Base-by-base conservation (phyloP, 176 grass and related monocot genomes). In the Cymbopogon citratus region DNA sequence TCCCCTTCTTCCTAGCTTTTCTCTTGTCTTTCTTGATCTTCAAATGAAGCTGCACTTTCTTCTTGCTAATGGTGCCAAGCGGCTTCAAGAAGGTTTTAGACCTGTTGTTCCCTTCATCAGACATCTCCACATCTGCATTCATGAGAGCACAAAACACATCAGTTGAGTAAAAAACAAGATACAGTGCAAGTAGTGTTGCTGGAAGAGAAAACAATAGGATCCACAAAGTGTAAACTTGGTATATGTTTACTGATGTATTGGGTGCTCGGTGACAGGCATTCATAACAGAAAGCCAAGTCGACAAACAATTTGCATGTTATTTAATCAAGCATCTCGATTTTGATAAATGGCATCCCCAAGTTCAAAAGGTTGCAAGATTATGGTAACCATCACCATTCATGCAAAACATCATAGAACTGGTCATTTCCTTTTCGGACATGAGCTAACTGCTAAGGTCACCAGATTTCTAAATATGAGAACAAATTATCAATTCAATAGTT, bases 21-120 rank as follows among this genome's bases (percentile, higher is more conserved):
- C 82, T 94, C 71, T 88, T 85, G 23, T 89, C 88, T 70, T 98
- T 94, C 90, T 91, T 94, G 35, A 94, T 78, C 84, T 92, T 94
- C 60, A 98, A 75, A 54, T 84, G 69, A 41, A 91, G 91, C 23
- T 91, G 87, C 11, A 97, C 73, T 66, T 92, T 94, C 63, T 92
- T 98, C 92, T 98, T 98, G 66, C 92, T 87, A 75, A 98, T 92
- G 44, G 74, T 90, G 28, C 92, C 90, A 11, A 85, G 79, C 38
- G 95, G 90, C 39, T 94, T 98, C 72, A 98, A 87, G 2, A 85
- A 60, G 56, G 86, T 84, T 61, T 80, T 76, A 0, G 83, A 73
- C 66, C 44, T 88, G 26, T 48, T 67, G 52, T 56, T 90, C 74
- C 91, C 89, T 85, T 65, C 89, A 24, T 94, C 89, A 27, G 85